Evolutionary conservation across 441 rosid genomes (phyloP).

Genomic region (Erodium texanum): DNA sequence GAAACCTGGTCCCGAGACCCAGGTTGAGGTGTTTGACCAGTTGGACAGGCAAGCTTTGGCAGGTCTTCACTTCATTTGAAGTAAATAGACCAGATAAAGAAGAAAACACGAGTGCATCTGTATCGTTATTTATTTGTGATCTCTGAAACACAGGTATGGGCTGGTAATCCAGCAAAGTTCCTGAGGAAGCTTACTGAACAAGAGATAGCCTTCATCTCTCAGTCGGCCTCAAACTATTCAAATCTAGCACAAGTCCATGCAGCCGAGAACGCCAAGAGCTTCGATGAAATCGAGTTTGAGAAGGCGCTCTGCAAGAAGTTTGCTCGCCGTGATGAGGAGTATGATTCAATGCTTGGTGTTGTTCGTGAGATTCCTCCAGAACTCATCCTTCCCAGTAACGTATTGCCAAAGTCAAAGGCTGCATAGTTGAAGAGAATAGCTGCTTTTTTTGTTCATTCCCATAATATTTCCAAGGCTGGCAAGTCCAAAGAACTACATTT

Average conservation of each 20-base stretch:
- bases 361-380: neutral
- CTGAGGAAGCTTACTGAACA: constrained; percentile 11
- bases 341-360: constrained; percentile 78
- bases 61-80: neutral
- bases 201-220: constrained; percentile 52
- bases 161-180: constrained; percentile 2
- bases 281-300: constrained; percentile 77
- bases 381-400: constrained; percentile 1
- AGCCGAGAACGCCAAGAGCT: constrained; percentile 66
- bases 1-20: no score
- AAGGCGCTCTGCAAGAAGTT: constrained; percentile 75
- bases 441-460: no score
- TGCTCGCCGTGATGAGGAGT: constrained; percentile 63
- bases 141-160: neutral
- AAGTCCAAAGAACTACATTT: neutral
- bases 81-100: neutral
- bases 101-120: neutral
- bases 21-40: no score
- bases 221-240: neutral
- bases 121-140: neutral
- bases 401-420: neutral
- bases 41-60: no score
- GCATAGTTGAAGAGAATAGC: no score
- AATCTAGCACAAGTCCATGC: constrained; percentile 7
- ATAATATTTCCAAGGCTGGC: no score